These are phyloP conservation scores for Penicillium parvum DNA, from an alignment of 495 filamentous ascomycete genomes.

Conservation along the genomic window DNA sequence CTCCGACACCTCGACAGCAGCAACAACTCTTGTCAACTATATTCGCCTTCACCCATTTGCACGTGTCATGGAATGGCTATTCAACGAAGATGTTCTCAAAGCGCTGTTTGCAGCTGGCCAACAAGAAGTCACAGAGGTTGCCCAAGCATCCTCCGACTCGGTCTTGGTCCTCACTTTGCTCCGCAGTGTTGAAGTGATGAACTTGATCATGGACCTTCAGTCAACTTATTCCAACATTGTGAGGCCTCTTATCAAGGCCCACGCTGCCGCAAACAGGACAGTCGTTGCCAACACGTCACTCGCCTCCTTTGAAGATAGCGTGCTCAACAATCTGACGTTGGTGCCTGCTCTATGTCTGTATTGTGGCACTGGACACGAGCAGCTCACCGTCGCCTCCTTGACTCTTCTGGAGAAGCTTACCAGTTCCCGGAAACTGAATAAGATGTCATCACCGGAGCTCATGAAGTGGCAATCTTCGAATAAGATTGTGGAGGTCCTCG, in stretches of 20 bases:
- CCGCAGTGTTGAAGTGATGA: constrained; percentile 73
- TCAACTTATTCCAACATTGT: constrained; percentile 87
- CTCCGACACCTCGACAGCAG: constrained; percentile 66
- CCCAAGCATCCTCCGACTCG: constrained; percentile 62
- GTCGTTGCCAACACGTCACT: constrained; percentile 67
- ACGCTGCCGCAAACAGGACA: constrained; percentile 37
- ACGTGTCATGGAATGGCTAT: constrained; percentile 94
- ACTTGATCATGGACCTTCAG: constrained; percentile 76
- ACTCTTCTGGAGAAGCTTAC: constrained; percentile 79
- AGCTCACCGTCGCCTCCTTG: constrained; percentile 71
- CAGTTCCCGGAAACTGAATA: constrained; percentile 68
- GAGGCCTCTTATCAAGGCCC: constrained; percentile 64
- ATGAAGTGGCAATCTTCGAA: constrained; percentile 58
- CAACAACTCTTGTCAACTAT: constrained; percentile 69
- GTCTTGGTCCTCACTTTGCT: constrained; percentile 70
- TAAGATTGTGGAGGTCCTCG: constrained; percentile 74
- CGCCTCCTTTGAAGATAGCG: constrained; percentile 83
- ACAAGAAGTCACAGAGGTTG: constrained; percentile 63
- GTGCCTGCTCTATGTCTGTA: constrained; percentile 78
- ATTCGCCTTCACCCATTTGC: constrained; percentile 84
- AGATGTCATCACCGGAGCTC: constrained; percentile 41
- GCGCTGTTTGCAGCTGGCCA: constrained; percentile 72
- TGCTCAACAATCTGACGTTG: constrained; percentile 72
- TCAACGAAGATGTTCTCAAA: constrained; percentile 82
- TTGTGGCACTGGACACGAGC: constrained; percentile 71